phyloP scores from a whole-genome alignment of 805 yeast species.

The Brettanomyces nanus region DNA sequence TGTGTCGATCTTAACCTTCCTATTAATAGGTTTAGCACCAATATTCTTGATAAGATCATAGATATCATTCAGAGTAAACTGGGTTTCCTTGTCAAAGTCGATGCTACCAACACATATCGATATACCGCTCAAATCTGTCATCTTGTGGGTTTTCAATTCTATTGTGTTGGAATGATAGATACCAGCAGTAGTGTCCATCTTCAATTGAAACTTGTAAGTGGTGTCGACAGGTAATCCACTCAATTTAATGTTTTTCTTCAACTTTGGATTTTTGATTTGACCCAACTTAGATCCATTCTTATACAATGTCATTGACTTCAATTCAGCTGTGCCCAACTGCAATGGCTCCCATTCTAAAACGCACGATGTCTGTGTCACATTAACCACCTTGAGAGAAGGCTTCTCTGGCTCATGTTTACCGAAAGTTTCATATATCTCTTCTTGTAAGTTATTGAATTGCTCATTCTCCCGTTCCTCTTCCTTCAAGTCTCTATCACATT shows the following conservation, averaged over 20 bases:
- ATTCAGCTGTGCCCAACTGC: conserved; percentile 71
- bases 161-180: conserved; percentile 58
- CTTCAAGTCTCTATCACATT: conserved; percentile 67
- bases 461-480: conserved; percentile 54
- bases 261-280: conserved; percentile 72
- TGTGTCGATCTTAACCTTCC: conserved; percentile 74
- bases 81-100: conserved; percentile 39
- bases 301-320: conserved; percentile 69
- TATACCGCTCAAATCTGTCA: conserved; percentile 92
- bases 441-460: conserved; percentile 59
- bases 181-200: conserved; percentile 89
- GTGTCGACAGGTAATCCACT: conserved; percentile 89
- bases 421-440: conserved; percentile 60
- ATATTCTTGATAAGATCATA: conserved; percentile 54
- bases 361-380: conserved; percentile 89
- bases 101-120: conserved; percentile 85
- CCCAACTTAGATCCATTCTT: conserved; percentile 72
- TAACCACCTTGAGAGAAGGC: conserved; percentile 63
- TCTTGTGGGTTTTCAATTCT: conserved; percentile 77
- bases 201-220: conserved; percentile 68
- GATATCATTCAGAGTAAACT: conserved; percentile 46
- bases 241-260: conserved; percentile 73
- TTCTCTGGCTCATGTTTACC: conserved; percentile 64
- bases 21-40: conserved; percentile 77
- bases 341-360: conserved; percentile 92